phyloP scores from a whole-genome alignment of 768 basidiomycete genomes.

The Mycena epipterygia region DNA sequence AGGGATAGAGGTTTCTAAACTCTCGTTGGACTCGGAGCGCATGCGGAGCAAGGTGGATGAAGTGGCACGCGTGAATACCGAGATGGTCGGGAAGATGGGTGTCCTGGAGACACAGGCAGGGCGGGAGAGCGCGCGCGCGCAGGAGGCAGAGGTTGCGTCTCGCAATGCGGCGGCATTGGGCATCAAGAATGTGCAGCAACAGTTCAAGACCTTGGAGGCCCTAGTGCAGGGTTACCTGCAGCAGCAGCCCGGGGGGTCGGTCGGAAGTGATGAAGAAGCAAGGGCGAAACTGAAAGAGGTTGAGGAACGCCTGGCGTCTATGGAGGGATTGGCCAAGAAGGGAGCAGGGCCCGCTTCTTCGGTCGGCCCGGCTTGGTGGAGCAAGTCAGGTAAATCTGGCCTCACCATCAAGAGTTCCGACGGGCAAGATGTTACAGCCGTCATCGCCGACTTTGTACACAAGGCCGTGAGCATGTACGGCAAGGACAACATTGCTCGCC shows the following conservation, averaged over 20 bases:
- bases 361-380: conserved; percentile 76
- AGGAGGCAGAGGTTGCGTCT: conserved; percentile 67
- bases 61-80: conserved; percentile 62
- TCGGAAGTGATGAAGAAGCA: conserved; percentile 68
- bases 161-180: conserved; percentile 59
- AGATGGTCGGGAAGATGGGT: conserved; percentile 68
- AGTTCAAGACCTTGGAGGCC: conserved; percentile 67
- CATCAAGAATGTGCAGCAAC: conserved; percentile 64
- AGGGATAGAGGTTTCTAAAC: conserved; percentile 71
- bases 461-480: conserved; percentile 74
- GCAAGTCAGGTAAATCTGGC: conserved; percentile 66
- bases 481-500: conserved; percentile 84
- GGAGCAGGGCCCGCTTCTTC: conserved; percentile 39
- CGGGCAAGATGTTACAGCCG: conserved; percentile 76
- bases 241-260: conserved; percentile 30
- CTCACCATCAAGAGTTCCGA: conserved; percentile 80
- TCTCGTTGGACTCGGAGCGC: conserved; percentile 70
- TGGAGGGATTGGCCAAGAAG: conserved; percentile 46
- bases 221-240: conserved; percentile 50
- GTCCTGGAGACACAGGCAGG: conserved; percentile 62
- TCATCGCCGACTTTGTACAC: conserved; percentile 85
- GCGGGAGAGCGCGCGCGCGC: conserved; percentile 58
- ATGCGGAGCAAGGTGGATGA: conserved; percentile 65
- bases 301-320: conserved; percentile 71
- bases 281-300: conserved; percentile 65